Evolutionary conservation across 2,329 filamentous ascomycete species (phyloP), one percentile per base, ranked within the genome.

Genomic region (Colletotrichum sidae): DNA sequence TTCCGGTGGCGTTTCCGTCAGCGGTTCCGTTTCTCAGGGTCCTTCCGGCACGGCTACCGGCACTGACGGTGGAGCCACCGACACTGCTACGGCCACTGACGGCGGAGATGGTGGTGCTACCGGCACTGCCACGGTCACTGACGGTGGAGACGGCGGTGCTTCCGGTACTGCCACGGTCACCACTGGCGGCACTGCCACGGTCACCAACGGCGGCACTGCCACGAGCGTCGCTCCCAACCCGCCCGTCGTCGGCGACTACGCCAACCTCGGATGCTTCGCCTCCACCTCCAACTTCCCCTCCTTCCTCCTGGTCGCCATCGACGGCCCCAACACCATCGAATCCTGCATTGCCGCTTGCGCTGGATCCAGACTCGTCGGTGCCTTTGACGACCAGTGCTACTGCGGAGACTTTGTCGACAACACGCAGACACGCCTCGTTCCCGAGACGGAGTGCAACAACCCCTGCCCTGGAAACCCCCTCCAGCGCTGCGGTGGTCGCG

Each of bases 311-410:
- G 17, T 65, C 2, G 65, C 65, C 5, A 44, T 38, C 6, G 11
- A 64, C 13, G 73, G 72, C 70, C 11, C 62, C 17, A 73, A 73
- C 71, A 70, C 67, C 15, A 53, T 75, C 25, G 69, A 76, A 8
- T 46, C 67, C 3, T 77, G 75, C 51, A 69, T 69, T 10, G 60
- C 63, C n/a, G 68, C 64, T 45, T 75, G 73, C 33, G 53, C 54
- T 1, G 52, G 33, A 10, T 25, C 62, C 13, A 58, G 52, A 15
- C 73, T 70, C 68, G 75, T 76, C 38, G 76, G 71, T 57, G 64
- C 71, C 45, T 61, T 67, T 51, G 67, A 70, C 46, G 70, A 56
- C 53, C 69, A 72, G 57, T 78, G 76, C 68, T 75, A 74, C 70
- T 78, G 76, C 51, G 74, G 72, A 8, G 55, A 44, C 1, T 11